phyloP scores from a whole-genome alignment of 257 asterid genomes.

The Cordia subcordata region DNA sequence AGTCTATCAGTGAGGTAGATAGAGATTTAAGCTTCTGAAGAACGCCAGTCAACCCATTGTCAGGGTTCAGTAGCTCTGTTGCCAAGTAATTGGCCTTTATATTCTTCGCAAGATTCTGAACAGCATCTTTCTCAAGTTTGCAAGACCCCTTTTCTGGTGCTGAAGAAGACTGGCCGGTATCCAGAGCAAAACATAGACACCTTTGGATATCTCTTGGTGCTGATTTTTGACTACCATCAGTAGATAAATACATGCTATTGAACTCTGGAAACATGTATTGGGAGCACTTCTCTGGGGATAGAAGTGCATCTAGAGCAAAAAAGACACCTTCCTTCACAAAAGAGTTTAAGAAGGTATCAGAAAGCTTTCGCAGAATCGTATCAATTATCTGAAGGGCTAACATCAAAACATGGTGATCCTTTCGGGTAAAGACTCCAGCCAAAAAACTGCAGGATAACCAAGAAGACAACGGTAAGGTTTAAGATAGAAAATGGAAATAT shows the following conservation, averaged over 20 bases:
- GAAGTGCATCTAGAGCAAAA: constrained; percentile 61
- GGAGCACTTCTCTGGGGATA: constrained; percentile 48
- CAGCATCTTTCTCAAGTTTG: constrained; percentile 59
- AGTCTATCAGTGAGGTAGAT: constrained; percentile 41
- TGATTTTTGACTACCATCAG: constrained; percentile 27
- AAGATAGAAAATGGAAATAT: constrained; percentile 9
- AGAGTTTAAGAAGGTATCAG: constrained; percentile 58
- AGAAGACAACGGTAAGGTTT: constrained; percentile 7
- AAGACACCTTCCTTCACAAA: constrained; percentile 86
- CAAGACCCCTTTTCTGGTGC: constrained; percentile 40
- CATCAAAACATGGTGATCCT: constrained; percentile 71
- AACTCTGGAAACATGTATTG: constrained; percentile 42
- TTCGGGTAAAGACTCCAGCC: constrained; percentile 89
- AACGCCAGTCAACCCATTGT: constrained; percentile 62
- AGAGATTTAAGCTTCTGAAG: constrained; percentile 69
- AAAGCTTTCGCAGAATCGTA: constrained; percentile 65
- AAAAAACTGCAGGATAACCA: constrained; percentile 54
- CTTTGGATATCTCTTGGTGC: constrained; percentile 32
- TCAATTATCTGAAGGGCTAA: constrained; percentile 80
- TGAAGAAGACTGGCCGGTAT: constrained; percentile 33
- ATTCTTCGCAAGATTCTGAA: constrained; percentile 64
- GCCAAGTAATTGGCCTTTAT: constrained; percentile 58
- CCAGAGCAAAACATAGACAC: constrained; percentile 76
- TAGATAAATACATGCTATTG: constrained; percentile 40
- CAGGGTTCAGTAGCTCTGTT: constrained; percentile 52